Evolutionary conservation across 2,329 filamentous ascomycete genomes (phyloP).

Genomic region (Periconia sp.): DNA sequence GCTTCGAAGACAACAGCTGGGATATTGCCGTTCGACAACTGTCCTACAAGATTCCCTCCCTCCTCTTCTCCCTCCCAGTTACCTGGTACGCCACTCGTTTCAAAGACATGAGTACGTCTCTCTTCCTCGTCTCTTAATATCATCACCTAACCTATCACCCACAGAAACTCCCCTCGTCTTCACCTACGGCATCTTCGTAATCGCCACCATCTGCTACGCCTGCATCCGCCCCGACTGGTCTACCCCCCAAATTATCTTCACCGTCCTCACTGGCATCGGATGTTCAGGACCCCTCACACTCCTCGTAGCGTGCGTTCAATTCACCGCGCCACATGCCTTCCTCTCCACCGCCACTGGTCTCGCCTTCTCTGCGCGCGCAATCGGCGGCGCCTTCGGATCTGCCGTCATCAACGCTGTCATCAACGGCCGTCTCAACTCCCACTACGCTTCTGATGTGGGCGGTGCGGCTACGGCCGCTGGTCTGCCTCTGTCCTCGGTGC

Average conservation of each 20-base stretch:
- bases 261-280: constrained; percentile 29
- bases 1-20: constrained; percentile 34
- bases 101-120: constrained; percentile 29
- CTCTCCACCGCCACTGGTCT: constrained; percentile 35
- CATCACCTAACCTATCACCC: not conserved
- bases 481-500: constrained; percentile 19
- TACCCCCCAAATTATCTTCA: constrained; percentile 27
- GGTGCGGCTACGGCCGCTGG: constrained; percentile 26
- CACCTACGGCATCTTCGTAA: constrained; percentile 32
- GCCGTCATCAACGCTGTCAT: constrained; percentile 35
- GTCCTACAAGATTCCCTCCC: constrained; percentile 27
- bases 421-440: constrained; percentile 22
- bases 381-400: constrained; percentile 35
- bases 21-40: constrained; percentile 33
- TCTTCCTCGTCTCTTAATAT: not conserved
- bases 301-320: constrained; percentile 35
- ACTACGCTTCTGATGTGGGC: constrained; percentile 22
- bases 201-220: constrained; percentile 28
- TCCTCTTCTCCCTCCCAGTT: constrained; percentile 22
- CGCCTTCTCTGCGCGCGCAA: constrained; percentile 35
- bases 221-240: constrained; percentile 28
- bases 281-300: constrained; percentile 33
- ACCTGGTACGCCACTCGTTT: constrained; percentile 30
- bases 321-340: constrained; percentile 33
- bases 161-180: constrained; percentile 26